These are phyloP conservation scores for Termitomyces sp. DNA, from an alignment of 1,284 basidiomycete genomes.

Conservation along the genomic window DNA sequence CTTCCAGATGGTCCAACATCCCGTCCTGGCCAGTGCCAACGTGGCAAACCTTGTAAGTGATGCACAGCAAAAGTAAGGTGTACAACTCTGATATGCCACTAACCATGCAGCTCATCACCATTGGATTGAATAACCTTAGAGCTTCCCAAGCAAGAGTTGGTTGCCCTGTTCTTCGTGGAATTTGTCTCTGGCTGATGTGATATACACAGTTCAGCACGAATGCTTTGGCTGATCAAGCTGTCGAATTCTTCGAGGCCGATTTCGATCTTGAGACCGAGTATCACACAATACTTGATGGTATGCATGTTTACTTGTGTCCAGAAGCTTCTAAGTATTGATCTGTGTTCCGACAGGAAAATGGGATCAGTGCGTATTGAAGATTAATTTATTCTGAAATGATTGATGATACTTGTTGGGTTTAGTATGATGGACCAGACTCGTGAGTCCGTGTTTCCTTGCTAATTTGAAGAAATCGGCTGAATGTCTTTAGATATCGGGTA, in stretches of 20 bases:
- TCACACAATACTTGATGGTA: conserved; percentile 52
- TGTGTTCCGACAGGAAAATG: conserved; percentile 48
- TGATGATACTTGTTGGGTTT: conserved; percentile 1
- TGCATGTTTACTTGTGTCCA: conserved; percentile 8
- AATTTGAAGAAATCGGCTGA: not conserved
- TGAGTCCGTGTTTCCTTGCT: conserved; percentile 17
- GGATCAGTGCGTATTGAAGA: conserved; percentile 39
- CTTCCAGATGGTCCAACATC: conserved; percentile 64
- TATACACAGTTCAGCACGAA: conserved; percentile 47
- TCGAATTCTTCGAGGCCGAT: conserved; percentile 53
- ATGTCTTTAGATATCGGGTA: conserved; percentile 44
- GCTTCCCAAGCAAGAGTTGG: conserved; percentile 55
- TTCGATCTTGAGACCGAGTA: conserved; percentile 57
- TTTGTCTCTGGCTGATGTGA: not conserved
- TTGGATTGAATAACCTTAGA: conserved; percentile 56
- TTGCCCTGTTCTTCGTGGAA: not conserved
- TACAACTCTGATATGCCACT: too few species aligned
- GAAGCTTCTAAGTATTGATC: not conserved
- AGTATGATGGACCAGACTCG: conserved; percentile 70
- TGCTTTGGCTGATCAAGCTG: conserved; percentile 48
- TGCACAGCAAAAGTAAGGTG: not conserved
- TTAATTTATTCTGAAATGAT: not conserved
- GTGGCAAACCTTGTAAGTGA: conserved; percentile 42
- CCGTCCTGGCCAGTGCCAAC: conserved; percentile 54
- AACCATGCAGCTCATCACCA: conserved; percentile 39